Evolutionary conservation across 495 filamentous ascomycete species (phyloP).

Genomic region (Achaetomiella virescens): DNA sequence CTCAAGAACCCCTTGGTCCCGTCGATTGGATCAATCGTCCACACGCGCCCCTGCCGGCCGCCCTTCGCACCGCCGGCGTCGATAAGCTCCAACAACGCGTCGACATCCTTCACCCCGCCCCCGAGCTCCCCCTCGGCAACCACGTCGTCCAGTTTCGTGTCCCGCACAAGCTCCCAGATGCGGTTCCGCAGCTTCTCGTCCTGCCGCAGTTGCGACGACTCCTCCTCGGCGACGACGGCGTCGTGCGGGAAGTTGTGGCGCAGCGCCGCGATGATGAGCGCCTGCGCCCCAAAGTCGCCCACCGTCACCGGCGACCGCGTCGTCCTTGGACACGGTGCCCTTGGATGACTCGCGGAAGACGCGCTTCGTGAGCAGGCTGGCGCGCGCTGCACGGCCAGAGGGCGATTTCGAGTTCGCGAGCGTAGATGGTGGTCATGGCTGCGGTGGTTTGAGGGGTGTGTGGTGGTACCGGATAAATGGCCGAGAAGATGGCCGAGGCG

Average conservation of each 20-base stretch:
- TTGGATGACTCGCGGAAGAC: conserved; percentile 91
- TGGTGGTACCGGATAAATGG: not conserved
- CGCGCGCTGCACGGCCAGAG: conserved; percentile 90
- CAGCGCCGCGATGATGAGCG: conserved; percentile 86
- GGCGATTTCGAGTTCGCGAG: conserved; percentile 76
- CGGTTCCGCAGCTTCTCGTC: conserved; percentile 59
- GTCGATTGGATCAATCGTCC: conserved; percentile 96
- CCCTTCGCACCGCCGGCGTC: conserved; percentile 77
- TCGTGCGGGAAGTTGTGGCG: conserved; percentile 84
- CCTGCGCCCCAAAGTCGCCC: conserved; percentile 96
- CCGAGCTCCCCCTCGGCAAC: conserved; percentile 58
- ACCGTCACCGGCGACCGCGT: conserved; percentile 95
- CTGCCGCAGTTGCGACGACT: conserved; percentile 66
- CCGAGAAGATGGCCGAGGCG: conserved; percentile 13
- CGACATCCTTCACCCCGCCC: conserved; percentile 59
- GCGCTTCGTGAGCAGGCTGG: conserved; percentile 78
- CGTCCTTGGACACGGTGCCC: conserved; percentile 87
- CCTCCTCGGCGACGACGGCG: conserved; percentile 92
- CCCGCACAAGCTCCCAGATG: conserved; percentile 76
- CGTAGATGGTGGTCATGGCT: conserved; percentile 45
- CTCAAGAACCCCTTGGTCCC: conserved; percentile 95
- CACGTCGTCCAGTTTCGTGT: conserved; percentile 63
- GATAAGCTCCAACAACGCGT: conserved; percentile 79
- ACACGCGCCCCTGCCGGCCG: conserved; percentile 76
- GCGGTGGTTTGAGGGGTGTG: not conserved